Conservation (phyloP, 768 basidiomycete species). For the Inosperma sp. region DNA sequence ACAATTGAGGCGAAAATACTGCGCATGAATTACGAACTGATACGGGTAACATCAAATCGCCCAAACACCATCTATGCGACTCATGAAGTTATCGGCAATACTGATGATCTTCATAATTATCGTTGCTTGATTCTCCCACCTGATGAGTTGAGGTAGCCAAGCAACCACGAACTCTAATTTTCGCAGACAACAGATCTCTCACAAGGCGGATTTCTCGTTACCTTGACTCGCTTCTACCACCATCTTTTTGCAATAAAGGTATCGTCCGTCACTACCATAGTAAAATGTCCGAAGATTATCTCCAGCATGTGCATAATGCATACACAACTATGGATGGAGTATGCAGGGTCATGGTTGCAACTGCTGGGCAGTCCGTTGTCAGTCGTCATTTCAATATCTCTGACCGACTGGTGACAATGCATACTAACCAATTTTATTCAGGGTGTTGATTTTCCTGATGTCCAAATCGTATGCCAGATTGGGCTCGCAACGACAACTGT, state of each 20-base stretch:
- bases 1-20: conserved; percentile 16
- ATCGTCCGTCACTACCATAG: conserved; percentile 26
- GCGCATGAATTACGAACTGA: conserved; percentile 4
- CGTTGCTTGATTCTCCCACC: conserved; percentile 19
- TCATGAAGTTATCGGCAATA: conserved; percentile 19
- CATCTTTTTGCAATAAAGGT: background rate
- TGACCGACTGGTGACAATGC: too few species aligned
- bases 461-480: conserved; percentile 9
- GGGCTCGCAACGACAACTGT: conserved; percentile 9
- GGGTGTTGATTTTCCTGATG: conserved; percentile 14
- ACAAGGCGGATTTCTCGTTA: background rate
- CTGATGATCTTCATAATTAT: conserved; percentile 23
- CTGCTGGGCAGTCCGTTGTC: conserved; percentile 14
- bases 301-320: conserved; percentile 16
- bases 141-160: conserved; percentile 3
- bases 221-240: conserved; percentile 14
- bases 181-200: conserved; percentile 11
- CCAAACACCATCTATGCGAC: conserved; percentile 29
- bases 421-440: background rate
- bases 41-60: conserved; percentile 21
- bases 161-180: conserved; percentile 20
- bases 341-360: conserved; percentile 15
- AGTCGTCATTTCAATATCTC: too few species aligned
- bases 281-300: conserved; percentile 25
- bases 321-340: conserved; percentile 12